Base-by-base conservation (phyloP, 768 basidiomycete species). In the Boletus rubroflammeus region DNA sequence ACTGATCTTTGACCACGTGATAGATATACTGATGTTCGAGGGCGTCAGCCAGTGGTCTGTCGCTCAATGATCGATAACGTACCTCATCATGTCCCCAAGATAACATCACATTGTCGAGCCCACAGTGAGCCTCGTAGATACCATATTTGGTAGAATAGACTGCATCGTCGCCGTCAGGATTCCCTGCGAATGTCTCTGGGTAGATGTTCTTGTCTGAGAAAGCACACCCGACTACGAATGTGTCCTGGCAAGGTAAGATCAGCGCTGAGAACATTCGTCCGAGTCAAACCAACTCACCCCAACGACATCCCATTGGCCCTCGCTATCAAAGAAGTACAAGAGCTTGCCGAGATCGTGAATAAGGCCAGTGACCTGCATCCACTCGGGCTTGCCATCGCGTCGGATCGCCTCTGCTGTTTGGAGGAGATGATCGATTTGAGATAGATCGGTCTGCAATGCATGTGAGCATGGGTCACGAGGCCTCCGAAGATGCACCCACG, bases 281-380 rank as follows among this genome's bases (percentile, higher is more conserved):
- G 17, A 25, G 9, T 28, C 7, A 31, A 45, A 46, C 9, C 46
- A 41, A 77, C 77, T 63, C 71, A 88, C 88, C 47, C 93, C 93
- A 26, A 96, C 93, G 46, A 95, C 93, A 58, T 93, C 93, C 93
- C 93, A 96, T 72, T 95, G 93, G 6, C 93, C 93, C 67, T 90
- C 77, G 3, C 90, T 88, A 28, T 85, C 88, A 66, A 92, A 93
- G 58, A 95, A 78, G 67, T 85, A 82, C 14, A 95, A 72, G 5
- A 96, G 79, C 68, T 96, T 96, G 50, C 93, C 93, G 44, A 95
- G 81, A 69, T 95, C 93, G 63, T 95, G 93, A 38, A 93, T 79
- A 19, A 94, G 80, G 3, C 92, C 92, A 29, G 88, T 82, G 52
- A 92, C 81, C 75, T 92, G 90, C 90, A 93, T 92, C 90, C 90